Conservation (phyloP, 1,284 basidiomycete genomes). For the Singerocomus inundabilis region DNA sequence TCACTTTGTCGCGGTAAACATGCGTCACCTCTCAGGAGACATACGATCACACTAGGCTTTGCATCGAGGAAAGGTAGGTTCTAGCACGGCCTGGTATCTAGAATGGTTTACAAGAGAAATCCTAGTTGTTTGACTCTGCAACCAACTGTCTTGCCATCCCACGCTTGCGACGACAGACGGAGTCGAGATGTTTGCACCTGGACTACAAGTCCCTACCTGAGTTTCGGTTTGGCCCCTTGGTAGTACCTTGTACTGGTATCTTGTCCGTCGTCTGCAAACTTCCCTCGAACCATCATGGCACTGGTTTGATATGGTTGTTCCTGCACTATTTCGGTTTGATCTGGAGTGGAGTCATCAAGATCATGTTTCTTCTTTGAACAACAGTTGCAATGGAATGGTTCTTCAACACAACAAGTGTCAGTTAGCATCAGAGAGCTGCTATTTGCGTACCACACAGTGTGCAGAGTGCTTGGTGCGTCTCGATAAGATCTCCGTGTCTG, state of each 20-base stretch:
- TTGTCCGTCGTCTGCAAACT: conserved; percentile 6
- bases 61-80: conserved; percentile 6
- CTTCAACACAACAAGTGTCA: conserved; percentile 11
- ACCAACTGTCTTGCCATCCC: neutral
- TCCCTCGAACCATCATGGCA: conserved; percentile 15
- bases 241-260: conserved; percentile 13
- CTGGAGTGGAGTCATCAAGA: neutral
- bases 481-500: conserved; percentile 6
- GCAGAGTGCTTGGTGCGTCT: conserved; percentile 15
- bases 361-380: conserved; percentile 13
- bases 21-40: conserved; percentile 45
- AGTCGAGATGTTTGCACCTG: neutral
- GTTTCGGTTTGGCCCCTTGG: conserved; percentile 20
- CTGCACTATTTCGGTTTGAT: conserved; percentile 8
- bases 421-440: neutral
- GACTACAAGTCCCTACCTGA: conserved; percentile 1
- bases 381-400: conserved; percentile 15
- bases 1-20: conserved; percentile 86
- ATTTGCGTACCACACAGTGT: conserved; percentile 16
- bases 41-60: conserved; percentile 8
- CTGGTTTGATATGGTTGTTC: conserved; percentile 16
- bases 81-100: neutral
- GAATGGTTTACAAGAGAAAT: neutral
- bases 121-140: neutral
- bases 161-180: neutral